Base-by-base conservation (phyloP, 2,329 filamentous ascomycete genomes). In the Xylariaceae sp. region DNA sequence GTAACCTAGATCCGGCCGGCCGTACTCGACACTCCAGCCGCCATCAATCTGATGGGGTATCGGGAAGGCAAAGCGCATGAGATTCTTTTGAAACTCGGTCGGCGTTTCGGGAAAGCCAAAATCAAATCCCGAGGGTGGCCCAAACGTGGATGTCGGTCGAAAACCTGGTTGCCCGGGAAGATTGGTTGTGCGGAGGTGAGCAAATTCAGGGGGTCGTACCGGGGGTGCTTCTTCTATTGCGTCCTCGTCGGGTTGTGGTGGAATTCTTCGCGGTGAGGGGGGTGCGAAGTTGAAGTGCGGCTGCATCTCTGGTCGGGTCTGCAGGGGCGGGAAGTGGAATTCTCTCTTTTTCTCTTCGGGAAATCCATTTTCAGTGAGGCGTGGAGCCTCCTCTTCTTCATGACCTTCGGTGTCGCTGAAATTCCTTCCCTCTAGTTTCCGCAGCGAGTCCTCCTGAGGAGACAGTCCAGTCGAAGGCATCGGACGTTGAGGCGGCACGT, bases 21-120 rank as follows among this genome's bases (percentile, higher is more conserved):
- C 90, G 68, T 96, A 96, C 70, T 96, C 91, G 12, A 94, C 90
- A 56, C 82, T 87, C 90, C 92, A 96, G 47, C 90, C 89, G 57
- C 89, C 86, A 57, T 85, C 81, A 51, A 83, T 84, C 68, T 83
- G 77, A 61, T 82, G 77, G 31, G 80, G 78, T 33, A 83, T 73
- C 0, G 91, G 81, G 66, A 95, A 95, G 1, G 90, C 90, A 64
- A 94, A 96, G 14, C 90, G 87, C 83, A 95, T 92, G 44, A 95
- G 74, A 59, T 83, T 90, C 75, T 91, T 92, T 64, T 95, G 90
- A 68, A 95, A 89, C 60, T 91, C 85, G 1, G 89, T 91, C 7
- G 90, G 90, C 22, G 89, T 91, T 52, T 83, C 81, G 1, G 89
- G 86, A 69, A 95, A 95, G 15, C 90, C 89, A 63, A 89, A 89